A percentile compares a stretch with the other conserved stretches of the same genome.
Evolutionary conservation across 257 asterid species (phyloP).

Genomic region (Solanum dulcamara): DNA sequence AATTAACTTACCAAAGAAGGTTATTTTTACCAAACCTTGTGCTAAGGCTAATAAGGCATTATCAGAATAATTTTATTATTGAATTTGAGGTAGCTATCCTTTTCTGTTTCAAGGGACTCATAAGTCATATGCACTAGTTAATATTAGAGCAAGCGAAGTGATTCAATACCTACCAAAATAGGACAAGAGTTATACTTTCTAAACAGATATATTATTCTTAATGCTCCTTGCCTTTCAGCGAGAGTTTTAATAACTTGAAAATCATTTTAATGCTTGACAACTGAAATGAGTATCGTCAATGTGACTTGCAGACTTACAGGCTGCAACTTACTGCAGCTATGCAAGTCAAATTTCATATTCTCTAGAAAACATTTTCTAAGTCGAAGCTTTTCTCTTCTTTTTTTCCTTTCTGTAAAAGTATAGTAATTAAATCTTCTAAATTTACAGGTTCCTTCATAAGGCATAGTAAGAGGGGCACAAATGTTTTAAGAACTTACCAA

Average conservation of each 20-base stretch:
- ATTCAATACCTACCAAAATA: not conserved
- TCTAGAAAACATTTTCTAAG: not conserved
- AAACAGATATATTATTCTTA: not conserved
- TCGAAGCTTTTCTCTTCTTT: not conserved
- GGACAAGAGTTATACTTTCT: not conserved
- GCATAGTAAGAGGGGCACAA: not conserved
- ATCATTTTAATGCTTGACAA: not conserved
- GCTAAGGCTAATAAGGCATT: not conserved
- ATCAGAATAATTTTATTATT: not conserved
- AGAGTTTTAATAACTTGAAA: not conserved
- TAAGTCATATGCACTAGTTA: not conserved
- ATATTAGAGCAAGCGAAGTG: not conserved
- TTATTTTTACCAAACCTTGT: not conserved
- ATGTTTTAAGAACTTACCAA: constrained; percentile 33
- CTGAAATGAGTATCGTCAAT: not conserved
- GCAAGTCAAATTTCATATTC: not conserved
- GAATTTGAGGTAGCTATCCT: not conserved
- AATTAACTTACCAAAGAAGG: not conserved
- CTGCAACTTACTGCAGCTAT: not conserved
- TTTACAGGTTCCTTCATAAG: too few species aligned
- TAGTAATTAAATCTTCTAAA: not conserved
- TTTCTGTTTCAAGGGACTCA: not conserved
- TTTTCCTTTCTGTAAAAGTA: not conserved
- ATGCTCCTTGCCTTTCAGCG: not conserved
- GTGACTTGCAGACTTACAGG: not conserved